A percentile compares a stretch with the other conserved stretches of the same genome.
Conservation (phyloP, 2,329 filamentous ascomycete species). For the Chaetomium globosum region DNA sequence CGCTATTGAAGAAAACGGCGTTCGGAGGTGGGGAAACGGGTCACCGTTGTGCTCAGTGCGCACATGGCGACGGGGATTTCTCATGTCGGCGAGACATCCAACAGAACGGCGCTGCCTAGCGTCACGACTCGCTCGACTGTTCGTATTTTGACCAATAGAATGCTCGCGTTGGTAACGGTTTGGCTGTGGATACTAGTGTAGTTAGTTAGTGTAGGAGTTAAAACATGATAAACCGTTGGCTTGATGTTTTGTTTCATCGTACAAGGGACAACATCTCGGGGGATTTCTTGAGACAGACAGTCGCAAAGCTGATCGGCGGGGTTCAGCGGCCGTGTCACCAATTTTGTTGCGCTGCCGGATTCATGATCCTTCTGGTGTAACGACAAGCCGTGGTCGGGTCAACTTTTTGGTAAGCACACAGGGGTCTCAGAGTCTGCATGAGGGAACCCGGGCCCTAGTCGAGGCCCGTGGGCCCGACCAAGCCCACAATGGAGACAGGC, state of each 20-base stretch:
- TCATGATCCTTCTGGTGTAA: constrained; percentile 4
- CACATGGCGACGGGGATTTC: constrained; percentile 26
- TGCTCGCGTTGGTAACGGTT: neutral
- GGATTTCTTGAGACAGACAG: neutral
- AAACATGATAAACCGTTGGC: neutral
- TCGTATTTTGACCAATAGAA: constrained; percentile 8
- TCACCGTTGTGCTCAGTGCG: constrained; percentile 3
- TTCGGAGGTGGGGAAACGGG: constrained; percentile 6
- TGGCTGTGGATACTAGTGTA: neutral
- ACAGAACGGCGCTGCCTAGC: neutral
- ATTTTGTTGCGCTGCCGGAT: constrained; percentile 4
- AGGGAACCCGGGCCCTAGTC: neutral
- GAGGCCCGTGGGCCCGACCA: neutral
- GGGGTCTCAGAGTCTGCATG: neutral
- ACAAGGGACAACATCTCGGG: neutral
- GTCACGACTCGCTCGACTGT: neutral
- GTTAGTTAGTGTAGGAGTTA: too few species aligned
- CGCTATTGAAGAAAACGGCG: constrained; percentile 19
- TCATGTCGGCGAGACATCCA: neutral
- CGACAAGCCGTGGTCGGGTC: neutral
- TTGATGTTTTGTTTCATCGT: neutral
- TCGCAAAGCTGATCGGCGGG: constrained; percentile 7
- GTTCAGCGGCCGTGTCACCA: constrained; percentile 8
- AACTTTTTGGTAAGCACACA: constrained; percentile 9
- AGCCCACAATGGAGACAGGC: neutral